Base-by-base conservation (phyloP, 1,284 basidiomycete species). In the Cerrena zonata region DNA sequence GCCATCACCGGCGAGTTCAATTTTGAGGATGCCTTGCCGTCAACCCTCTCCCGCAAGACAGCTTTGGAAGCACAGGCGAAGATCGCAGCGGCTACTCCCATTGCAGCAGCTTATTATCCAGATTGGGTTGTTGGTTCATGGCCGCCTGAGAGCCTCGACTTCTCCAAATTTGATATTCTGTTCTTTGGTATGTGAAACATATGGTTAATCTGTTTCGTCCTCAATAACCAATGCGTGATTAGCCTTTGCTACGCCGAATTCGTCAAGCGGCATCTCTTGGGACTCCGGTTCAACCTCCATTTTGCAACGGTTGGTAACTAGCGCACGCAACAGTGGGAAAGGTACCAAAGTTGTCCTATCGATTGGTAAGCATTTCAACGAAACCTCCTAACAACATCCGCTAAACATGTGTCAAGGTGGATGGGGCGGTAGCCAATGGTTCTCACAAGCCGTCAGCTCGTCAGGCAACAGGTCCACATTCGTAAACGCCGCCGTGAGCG, bases 191-290 rank as follows among this genome's bases (percentile, higher is more conserved):
- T 24, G 65, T 23, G 24, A 37, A 23, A 11, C 19, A 40, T 21
- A 19, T 40, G 23, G 24, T 21, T 19, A 36, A 45, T 7, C 38
- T 42, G 51, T 25, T 42, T n/a, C n/a, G 5, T 27, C 45, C 49
- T 48, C 45, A 23, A 36, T 36, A 26, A 42, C 50, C 47, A 49
- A 22, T 19, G 22, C 30, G 30, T n/a, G 15, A n/a, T 5, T 44
- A 80, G 89, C 89, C 3, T 92, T 91, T 61, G 87, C 81, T 3
- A 76, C 80, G 24, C 86, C 87, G 1, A 83, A 78, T 56, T 72
- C 79, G 7, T 76, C 78, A 26, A 76, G 70, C 52, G 72, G 69
- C 12, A 65, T 91, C 43, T 69, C 71, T 41, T 87, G 82, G 67
- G 79, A 79, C 37, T 69, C 75, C 49, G 81, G 80, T 12, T 74